Evolutionary conservation across 1,139 yeast species (phyloP).

Genomic region (Lodderomyces pseudojiufengensis): DNA sequence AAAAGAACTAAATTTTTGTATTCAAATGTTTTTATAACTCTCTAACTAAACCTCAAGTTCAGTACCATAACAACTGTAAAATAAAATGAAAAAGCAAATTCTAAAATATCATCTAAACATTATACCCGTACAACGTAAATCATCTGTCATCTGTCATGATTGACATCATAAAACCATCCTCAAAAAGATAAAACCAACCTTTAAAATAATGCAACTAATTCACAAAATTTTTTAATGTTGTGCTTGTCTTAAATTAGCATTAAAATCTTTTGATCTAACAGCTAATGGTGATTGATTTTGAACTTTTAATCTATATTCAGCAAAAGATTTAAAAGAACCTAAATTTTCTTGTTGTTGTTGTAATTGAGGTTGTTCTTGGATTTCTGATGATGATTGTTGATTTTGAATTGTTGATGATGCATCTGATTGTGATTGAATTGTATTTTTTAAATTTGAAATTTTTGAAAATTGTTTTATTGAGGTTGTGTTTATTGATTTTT

Average conservation of each 20-base stretch:
- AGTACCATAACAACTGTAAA: too few relatives aligned
- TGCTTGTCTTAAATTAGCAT: constrained; percentile 10
- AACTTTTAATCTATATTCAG: constrained; percentile 52
- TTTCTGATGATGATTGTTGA: too few relatives aligned
- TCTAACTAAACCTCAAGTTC: too few relatives aligned
- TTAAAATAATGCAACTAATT: neutral
- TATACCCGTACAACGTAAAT: too few relatives aligned
- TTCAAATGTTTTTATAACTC: too few relatives aligned
- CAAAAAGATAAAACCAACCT: neutral
- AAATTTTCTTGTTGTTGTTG: constrained; percentile 35
- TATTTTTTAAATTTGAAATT: constrained; percentile 1
- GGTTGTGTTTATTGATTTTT: neutral
- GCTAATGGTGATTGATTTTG: constrained; percentile 48
- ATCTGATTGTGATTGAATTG: constrained; percentile 1
- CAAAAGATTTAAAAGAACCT: constrained; percentile 50
- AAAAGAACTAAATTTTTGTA: too few relatives aligned
- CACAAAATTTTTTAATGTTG: constrained; percentile 1
- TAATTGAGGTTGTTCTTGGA: constrained; percentile 4
- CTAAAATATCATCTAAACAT: too few relatives aligned
- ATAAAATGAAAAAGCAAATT: too few relatives aligned
- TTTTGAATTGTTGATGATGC: constrained; percentile 25
- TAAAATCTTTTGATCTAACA: constrained; percentile 12
- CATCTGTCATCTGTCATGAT: neutral
- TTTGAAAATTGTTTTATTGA: constrained; percentile 10
- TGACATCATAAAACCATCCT: neutral